Conservation (phyloP, 208 protist species). For the Crithidia thermophila region DNA sequence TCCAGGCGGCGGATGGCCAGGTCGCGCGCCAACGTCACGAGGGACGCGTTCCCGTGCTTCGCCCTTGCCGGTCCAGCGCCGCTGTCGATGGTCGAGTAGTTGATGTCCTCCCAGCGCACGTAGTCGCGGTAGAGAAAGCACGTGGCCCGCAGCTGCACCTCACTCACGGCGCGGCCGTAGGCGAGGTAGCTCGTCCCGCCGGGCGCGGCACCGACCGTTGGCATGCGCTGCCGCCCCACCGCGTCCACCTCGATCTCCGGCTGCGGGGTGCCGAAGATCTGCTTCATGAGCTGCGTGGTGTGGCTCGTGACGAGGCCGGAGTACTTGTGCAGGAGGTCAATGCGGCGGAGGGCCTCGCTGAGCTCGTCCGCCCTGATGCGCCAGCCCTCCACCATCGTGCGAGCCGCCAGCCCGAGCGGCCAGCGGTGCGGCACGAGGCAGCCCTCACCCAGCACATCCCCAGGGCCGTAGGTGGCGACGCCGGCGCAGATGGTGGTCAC, state of each 20-base stretch:
- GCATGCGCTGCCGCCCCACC: conserved; percentile 76
- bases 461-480: conserved; percentile 70
- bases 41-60: not conserved
- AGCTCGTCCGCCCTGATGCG: conserved; percentile 58
- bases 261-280: conserved; percentile 61
- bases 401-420: conserved; percentile 72
- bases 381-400: conserved; percentile 91
- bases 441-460: conserved; percentile 77
- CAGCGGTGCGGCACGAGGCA: conserved; percentile 85
- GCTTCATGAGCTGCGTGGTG: conserved; percentile 60
- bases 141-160: conserved; percentile 67
- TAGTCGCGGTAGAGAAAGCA: conserved; percentile 76
- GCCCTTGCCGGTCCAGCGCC: no score
- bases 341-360: conserved; percentile 61
- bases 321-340: conserved; percentile 67
- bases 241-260: conserved; percentile 71
- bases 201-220: conserved; percentile 57
- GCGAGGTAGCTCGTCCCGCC: conserved; percentile 50
- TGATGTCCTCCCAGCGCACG: conserved; percentile 87
- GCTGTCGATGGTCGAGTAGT: conserved; percentile 59
- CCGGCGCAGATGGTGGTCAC: conserved; percentile 65
- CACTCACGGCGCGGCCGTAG: conserved; percentile 63
- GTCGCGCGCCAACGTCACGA: conserved; percentile 19
- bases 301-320: conserved; percentile 71
- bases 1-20: conserved; percentile 24